Evolutionary conservation across 1,284 basidiomycete genomes (phyloP), one percentile per base, ranked within the genome.

Genomic region (Porogramme epimiltina): DNA sequence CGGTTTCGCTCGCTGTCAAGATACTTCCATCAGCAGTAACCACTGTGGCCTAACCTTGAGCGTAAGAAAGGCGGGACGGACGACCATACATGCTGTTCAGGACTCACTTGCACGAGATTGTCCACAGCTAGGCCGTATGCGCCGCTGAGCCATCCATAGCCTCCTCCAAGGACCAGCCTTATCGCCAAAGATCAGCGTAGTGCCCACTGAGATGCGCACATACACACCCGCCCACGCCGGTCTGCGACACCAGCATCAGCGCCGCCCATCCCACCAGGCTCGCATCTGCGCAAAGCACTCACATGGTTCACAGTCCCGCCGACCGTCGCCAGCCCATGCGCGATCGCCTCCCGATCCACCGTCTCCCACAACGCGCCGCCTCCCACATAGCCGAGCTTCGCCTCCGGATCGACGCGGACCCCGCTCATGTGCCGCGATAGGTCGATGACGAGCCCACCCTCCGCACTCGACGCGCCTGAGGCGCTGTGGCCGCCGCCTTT

Each of bases 51-150:
- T 80, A 42, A 9, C 20, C 16, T 15, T 15, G n/a, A 3, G 20
- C 18, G 19, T 6, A 13, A 8, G 28, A 13, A 31, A 31, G 28
- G 28, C 28, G 28, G 28, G n/a, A n/a, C n/a, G n/a, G n/a, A n/a
- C n/a, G n/a, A n/a, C n/a, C n/a, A n/a, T n/a, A 31, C 8, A 31
- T 31, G 6, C 8, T 6, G 13, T 31, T 31, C 28, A 31, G 8
- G 25, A 20, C 4, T 5, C 0, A 78, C 80, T 63, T 79, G 68
- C 10, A 77, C 66, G 33, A 85, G 68, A 52, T 82, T 82, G 59
- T 87, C 84, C 44, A 85, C 70, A 0, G 70, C 73, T 10, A 84
- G 70, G 0, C 84, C 84, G 64, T 82, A 70, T n/a, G 70, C 61
- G 2, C 73, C 70, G 28, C 71, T 77, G 3, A 84, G 71, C 71